Base-by-base conservation (phyloP, 805 yeast species). In the Metschnikowia similis region DNA sequence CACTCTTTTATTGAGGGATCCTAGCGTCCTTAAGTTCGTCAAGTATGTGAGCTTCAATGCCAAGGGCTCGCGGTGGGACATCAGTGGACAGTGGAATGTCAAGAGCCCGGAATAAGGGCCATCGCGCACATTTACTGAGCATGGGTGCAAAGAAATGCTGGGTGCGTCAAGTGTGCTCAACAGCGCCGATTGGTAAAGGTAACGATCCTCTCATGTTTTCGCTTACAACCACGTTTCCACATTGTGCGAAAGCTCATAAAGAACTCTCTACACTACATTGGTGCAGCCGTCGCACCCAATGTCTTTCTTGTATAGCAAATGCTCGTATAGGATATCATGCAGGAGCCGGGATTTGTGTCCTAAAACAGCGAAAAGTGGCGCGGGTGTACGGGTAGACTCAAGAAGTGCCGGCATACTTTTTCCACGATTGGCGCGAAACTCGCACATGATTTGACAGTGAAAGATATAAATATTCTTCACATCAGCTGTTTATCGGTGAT, bases 21-120 rank as follows among this genome's bases (percentile, higher is more conserved):
- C 86, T 8, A 80, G 84, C 44, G 91, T 92, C n/a, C 72, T 95
- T 69, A 87, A 91, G 66, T 94, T 94, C 67, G 83, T 94, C 58
- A 94, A 94, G 65, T 94, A 94, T 60, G 92, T 92, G 16, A 87
- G 96, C 61, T 81, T 81, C 66, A 81, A 81, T 54, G 97, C 98
- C 6, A 83, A 83, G 52, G 96, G 97, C 1, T 84, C 94, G 37
- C 77, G 99, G 63, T 94, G 96, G 96, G 99, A 94, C 63, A 72
- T 94, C 37, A 75, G 76, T 32, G 82, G 85, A 49, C 86, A 85
- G 60, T 92, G 96, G 94, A 83, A 81, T 56, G 85, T 88, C 29
- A 79, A 74, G 53, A 72, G 71, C 28, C 73, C 62, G 4, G 82
- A 67, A 6, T 75, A 69, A 2, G 77, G 69, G 0, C 21, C 3